phyloP scores from a whole-genome alignment of 225 moss, liverwort and hornwort genomes.

The Bryoerythrophyllum caledonicum region DNA sequence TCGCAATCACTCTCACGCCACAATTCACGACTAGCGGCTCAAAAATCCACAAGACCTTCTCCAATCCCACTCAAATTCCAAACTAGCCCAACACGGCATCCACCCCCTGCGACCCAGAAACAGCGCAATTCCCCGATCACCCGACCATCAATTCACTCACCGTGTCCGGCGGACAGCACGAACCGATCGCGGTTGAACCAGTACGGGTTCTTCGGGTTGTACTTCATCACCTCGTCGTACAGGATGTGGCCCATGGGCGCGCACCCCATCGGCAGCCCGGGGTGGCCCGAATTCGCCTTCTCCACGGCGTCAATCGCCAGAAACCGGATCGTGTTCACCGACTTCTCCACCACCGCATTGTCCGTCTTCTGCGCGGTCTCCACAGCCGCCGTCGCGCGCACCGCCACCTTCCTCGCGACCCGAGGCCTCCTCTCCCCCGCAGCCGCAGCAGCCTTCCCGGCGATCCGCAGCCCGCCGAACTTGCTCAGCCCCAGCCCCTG shows the following conservation, averaged over 20 bases:
- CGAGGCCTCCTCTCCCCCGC: neutral
- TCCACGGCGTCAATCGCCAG: slow-evolving; percentile 94
- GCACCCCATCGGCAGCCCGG: slow-evolving; percentile 96
- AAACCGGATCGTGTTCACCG: slow-evolving; percentile 86
- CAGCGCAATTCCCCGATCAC: neutral
- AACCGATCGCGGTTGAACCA: slow-evolving; percentile 94
- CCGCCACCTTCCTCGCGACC: slow-evolving; percentile 17
- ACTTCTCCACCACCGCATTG: slow-evolving; percentile 68
- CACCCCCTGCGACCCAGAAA: neutral
- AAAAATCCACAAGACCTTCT: neutral
- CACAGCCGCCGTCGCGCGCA: slow-evolving; percentile 52
- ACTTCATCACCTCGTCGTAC: slow-evolving; percentile 95
- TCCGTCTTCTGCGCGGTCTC: slow-evolving; percentile 87
- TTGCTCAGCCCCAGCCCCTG: slow-evolving; percentile 58
- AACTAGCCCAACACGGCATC: neutral
- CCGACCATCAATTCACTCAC: slow-evolving; percentile 18
- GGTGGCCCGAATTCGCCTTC: slow-evolving; percentile 99
- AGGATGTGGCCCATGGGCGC: slow-evolving; percentile 98
- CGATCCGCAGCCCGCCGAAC: slow-evolving; percentile 65
- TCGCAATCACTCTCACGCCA: neutral
- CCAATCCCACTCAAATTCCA: neutral
- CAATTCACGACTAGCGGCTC: neutral
- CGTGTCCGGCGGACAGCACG: slow-evolving; percentile 86
- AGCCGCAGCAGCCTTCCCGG: slow-evolving; percentile 26
- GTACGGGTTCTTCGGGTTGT: slow-evolving; percentile 85